phyloP scores from a whole-genome alignment of 2,329 filamentous ascomycete species.

The Arthrobotrys megalospora region DNA sequence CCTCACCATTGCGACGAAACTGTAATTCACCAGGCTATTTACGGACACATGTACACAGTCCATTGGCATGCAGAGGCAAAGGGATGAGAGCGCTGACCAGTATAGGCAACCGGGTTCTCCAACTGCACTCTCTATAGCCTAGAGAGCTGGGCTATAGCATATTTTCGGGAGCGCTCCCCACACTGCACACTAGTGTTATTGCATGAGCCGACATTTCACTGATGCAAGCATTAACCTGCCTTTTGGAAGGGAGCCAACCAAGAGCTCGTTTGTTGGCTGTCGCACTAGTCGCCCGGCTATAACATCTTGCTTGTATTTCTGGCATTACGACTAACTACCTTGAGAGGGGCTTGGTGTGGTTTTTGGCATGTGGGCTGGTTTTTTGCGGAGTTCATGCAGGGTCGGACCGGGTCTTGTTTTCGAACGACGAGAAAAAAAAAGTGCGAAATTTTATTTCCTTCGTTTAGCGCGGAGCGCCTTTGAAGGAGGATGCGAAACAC shows the following conservation, averaged over 20 bases:
- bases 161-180: slow-evolving; percentile 48
- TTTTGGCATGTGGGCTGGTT: slow-evolving; percentile 30
- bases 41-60: slow-evolving; percentile 51
- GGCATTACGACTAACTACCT: slow-evolving; percentile 16
- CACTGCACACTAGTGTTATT: slow-evolving; percentile 31
- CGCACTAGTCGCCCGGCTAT: slow-evolving; percentile 56
- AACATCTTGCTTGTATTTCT: slow-evolving; percentile 25
- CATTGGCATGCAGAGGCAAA: slow-evolving; percentile 52
- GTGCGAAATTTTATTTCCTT: slow-evolving; percentile 31
- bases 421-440: slow-evolving; percentile 7
- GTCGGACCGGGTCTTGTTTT: slow-evolving; percentile 44
- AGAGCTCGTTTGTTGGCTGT: slow-evolving; percentile 39
- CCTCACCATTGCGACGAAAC: slow-evolving; percentile 22
- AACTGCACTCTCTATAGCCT: slow-evolving; percentile 23
- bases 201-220: slow-evolving; percentile 36
- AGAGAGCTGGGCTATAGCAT: slow-evolving; percentile 18
- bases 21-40: slow-evolving; percentile 52
- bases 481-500: slow-evolving; percentile 22
- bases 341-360: slow-evolving; percentile 13
- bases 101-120: slow-evolving; percentile 45
- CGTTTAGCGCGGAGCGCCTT: slow-evolving; percentile 34
- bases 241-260: slow-evolving; percentile 17
- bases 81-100: slow-evolving; percentile 38
- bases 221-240: slow-evolving; percentile 42
- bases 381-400: slow-evolving; percentile 55